These are phyloP conservation scores for Albizia julibrissin DNA, from an alignment of 306 rosid genomes.

Conservation along the genomic window DNA sequence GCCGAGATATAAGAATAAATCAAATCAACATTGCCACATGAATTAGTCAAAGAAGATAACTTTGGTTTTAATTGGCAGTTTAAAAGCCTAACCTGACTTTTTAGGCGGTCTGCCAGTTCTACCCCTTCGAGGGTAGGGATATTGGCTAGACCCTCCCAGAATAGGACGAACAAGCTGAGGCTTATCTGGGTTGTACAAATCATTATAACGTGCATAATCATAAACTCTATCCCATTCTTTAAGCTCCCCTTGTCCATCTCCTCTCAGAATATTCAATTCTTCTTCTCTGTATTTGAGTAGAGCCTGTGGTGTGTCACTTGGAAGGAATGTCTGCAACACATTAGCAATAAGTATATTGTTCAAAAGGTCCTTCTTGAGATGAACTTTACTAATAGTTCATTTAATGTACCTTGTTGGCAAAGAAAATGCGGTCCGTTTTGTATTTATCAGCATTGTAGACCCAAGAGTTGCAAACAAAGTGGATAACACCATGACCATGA, in stretches of 20 bases:
- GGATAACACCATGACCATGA: conserved; percentile 62
- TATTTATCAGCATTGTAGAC: conserved; percentile 65
- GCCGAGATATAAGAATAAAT: conserved; percentile 23
- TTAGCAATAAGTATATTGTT: not conserved
- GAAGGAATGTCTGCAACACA: conserved; percentile 62
- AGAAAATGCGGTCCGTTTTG: conserved; percentile 68
- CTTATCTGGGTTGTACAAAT: conserved; percentile 61
- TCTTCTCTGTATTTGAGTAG: conserved; percentile 66
- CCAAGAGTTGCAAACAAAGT: conserved; percentile 90
- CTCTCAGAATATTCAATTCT: conserved; percentile 69
- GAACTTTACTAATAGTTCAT: not conserved
- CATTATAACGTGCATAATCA: conserved; percentile 78
- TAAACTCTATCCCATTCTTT: conserved; percentile 81
- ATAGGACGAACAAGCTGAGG: conserved; percentile 59
- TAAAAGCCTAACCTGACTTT: conserved; percentile 47
- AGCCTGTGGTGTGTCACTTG: conserved; percentile 65
- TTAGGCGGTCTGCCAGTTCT: conserved; percentile 70
- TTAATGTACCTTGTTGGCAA: conserved; percentile 64
- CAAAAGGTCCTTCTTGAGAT: not conserved
- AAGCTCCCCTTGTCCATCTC: conserved; percentile 57
- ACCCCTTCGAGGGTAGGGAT: conserved; percentile 88
- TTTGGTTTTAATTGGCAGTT: not conserved
- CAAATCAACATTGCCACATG: not conserved
- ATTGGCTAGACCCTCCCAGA: conserved; percentile 74
- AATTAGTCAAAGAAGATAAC: not conserved